A percentile compares a stretch with the other conserved stretches of the same genome.
Evolutionary conservation across 2,329 filamentous ascomycete genomes (phyloP).

Genomic region (Pleoardoris graminearum): DNA sequence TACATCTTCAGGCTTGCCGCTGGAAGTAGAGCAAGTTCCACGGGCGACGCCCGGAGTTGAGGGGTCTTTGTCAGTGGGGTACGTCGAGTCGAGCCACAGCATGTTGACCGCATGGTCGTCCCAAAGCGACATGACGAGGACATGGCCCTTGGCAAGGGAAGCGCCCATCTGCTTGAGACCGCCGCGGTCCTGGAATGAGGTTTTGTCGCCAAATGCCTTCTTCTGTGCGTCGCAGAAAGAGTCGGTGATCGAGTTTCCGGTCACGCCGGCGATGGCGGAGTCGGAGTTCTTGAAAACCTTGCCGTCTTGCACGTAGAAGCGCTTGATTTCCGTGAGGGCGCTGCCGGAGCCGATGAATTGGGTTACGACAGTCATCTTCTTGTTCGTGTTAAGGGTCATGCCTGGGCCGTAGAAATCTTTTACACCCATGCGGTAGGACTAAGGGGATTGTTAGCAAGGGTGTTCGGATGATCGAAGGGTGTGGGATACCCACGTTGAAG

Average conservation of each 20-base stretch:
- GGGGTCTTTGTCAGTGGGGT: slow-evolving; percentile 53
- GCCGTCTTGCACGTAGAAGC: slow-evolving; percentile 56
- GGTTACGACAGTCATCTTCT: slow-evolving; percentile 55
- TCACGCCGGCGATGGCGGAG: slow-evolving; percentile 51
- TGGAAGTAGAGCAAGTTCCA: slow-evolving; percentile 44
- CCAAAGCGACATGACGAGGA: slow-evolving; percentile 65
- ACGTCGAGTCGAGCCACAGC: slow-evolving; percentile 74
- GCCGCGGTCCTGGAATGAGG: slow-evolving; percentile 59
- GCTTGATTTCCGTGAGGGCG: slow-evolving; percentile 51
- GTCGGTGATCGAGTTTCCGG: slow-evolving; percentile 59
- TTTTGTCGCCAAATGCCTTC: slow-evolving; percentile 58
- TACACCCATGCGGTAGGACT: slow-evolving; percentile 65
- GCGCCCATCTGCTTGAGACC: slow-evolving; percentile 60
- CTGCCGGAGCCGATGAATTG: slow-evolving; percentile 54
- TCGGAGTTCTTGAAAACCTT: slow-evolving; percentile 53
- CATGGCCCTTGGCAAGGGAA: slow-evolving; percentile 62
- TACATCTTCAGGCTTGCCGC: slow-evolving; percentile 43
- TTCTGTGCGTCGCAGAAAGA: slow-evolving; percentile 62
- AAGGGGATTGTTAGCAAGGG: slow-evolving; percentile 5
- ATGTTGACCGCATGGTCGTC: slow-evolving; percentile 70
- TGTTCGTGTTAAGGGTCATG: slow-evolving; percentile 50
- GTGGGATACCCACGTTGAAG: slow-evolving; percentile 45
- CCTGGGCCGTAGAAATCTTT: slow-evolving; percentile 64
- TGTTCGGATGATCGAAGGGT: not conserved
- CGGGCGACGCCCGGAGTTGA: slow-evolving; percentile 39